These are phyloP conservation scores for Rhodotorula taiwanensis DNA, from an alignment of 768 basidiomycete species.

Conservation along the genomic window DNA sequence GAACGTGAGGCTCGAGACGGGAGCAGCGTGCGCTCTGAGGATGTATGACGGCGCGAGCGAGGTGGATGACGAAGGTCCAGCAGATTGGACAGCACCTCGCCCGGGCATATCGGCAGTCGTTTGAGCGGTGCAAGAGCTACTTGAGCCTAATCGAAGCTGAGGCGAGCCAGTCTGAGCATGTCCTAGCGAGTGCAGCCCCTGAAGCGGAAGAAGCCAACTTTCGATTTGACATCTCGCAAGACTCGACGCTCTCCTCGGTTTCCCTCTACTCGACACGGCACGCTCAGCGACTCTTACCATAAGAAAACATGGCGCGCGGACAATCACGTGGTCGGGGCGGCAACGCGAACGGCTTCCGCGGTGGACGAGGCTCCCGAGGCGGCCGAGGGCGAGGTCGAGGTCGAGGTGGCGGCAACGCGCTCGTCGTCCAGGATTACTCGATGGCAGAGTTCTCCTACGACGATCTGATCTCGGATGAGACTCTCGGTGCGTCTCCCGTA, in stretches of 20 bases:
- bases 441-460: slow-evolving; percentile 23
- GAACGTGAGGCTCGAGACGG: background rate
- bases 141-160: too few relatives aligned
- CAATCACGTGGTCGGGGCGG: background rate
- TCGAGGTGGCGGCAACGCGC: slow-evolving; percentile 3
- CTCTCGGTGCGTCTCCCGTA: slow-evolving; percentile 17
- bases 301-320: slow-evolving; percentile 1
- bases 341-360: background rate
- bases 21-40: background rate
- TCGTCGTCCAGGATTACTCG: background rate
- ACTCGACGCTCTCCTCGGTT: background rate
- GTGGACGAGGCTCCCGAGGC: background rate
- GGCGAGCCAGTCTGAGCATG: too few relatives aligned
- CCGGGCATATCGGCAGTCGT: too few relatives aligned
- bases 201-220: too few relatives aligned
- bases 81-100: background rate
- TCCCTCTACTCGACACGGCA: too few relatives aligned
- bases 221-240: too few relatives aligned
- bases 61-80: background rate
- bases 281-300: background rate
- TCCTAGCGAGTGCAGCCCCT: too few relatives aligned
- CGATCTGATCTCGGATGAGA: slow-evolving; percentile 6
- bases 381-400: slow-evolving; percentile 7
- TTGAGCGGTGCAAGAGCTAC: too few relatives aligned
- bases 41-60: background rate